Base-by-base conservation (phyloP, 306 rosid genomes). In the Rosa multiflora region DNA sequence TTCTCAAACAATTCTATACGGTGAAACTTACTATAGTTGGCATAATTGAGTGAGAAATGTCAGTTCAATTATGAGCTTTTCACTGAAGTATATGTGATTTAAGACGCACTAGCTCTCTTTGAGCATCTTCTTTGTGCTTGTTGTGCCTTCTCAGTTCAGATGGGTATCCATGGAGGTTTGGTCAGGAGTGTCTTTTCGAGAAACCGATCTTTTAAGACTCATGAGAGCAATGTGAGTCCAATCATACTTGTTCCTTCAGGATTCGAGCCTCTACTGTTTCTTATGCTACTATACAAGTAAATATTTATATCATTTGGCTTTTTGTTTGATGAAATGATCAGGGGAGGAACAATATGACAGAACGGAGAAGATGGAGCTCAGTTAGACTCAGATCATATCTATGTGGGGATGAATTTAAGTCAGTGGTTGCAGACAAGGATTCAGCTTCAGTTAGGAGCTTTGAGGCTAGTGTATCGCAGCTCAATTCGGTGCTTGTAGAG, bases 91-190 rank as follows among this genome's bases (percentile, higher is more conserved):
- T 80, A 76, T 35, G 74, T 87, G 69, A 74, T 80, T 76, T 56
- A 43, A 76, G 82, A 29, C 62, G 63, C 82, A 74, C 70, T 80
- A 66, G 73, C 76, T 76, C 72, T 43, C 59, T 47, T 74, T 84
- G 79, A 73, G 80, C 71, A 82, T 80, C 72, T 76, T 73, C 70
- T 75, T 61, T 78, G 80, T 69, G 76, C n/a, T 76, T 76, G 43
- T 59, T 67, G 42, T 62, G 37, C 39, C 67, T 62, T 23, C 39
- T 62, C 40, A 71, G 52, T 74, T 59, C 62, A 73, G 59, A 94
- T 94, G 98, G 98, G 98, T n/a, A 87, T 94, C 88, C 88, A 84
- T 29, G 88, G 91, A 18, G 98, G 85, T 73, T 81, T 94, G 82
- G 97, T 89, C 47, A 88, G 86, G 84, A 90, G 82, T 84, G 98